Conservation (phyloP, 371 early-diverging fungal genomes). For the Apophysomyces trapeziformis region DNA sequence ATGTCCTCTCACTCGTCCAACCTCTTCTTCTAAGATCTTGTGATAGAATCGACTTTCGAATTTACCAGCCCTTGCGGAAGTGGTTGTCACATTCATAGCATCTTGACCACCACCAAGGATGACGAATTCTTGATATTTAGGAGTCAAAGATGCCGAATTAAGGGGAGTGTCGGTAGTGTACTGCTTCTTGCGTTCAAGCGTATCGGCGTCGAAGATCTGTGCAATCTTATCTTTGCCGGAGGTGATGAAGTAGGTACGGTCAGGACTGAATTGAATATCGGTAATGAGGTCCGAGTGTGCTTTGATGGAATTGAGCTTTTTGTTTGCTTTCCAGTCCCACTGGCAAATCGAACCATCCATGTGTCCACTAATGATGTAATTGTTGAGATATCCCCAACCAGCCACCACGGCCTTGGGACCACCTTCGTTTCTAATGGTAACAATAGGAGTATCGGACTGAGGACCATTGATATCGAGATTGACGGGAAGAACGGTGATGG, state of each 20-base stretch:
- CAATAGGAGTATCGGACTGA: slow-evolving; percentile 78
- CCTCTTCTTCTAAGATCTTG: slow-evolving; percentile 95
- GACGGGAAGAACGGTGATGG: slow-evolving; percentile 82
- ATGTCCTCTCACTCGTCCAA: slow-evolving; percentile 98
- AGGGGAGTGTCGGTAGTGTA: slow-evolving; percentile 95
- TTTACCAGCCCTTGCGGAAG: slow-evolving; percentile 93
- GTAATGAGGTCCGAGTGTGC: slow-evolving; percentile 84
- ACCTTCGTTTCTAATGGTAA: slow-evolving; percentile 58
- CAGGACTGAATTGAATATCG: slow-evolving; percentile 93
- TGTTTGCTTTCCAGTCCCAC: slow-evolving; percentile 86
- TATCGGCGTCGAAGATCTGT: slow-evolving; percentile 87
- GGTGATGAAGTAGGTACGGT: slow-evolving; percentile 96
- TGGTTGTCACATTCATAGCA: slow-evolving; percentile 94
- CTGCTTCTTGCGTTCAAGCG: slow-evolving; percentile 82
- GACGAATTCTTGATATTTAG: slow-evolving; percentile 79
- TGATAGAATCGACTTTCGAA: slow-evolving; percentile 99
- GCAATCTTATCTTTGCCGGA: slow-evolving; percentile 96
- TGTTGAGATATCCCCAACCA: slow-evolving; percentile 90
- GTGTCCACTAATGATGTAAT: slow-evolving; percentile 91
- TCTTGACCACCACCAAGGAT: slow-evolving; percentile 87
- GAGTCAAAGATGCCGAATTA: slow-evolving; percentile 95
- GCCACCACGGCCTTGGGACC: slow-evolving; percentile 91
- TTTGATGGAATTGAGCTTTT: slow-evolving; percentile 62
- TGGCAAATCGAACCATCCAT: slow-evolving; percentile 90
- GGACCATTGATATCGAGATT: slow-evolving; percentile 58